phyloP scores from a whole-genome alignment of 139 green algal genomes.

The Chlamydomonas schloesseri region DNA sequence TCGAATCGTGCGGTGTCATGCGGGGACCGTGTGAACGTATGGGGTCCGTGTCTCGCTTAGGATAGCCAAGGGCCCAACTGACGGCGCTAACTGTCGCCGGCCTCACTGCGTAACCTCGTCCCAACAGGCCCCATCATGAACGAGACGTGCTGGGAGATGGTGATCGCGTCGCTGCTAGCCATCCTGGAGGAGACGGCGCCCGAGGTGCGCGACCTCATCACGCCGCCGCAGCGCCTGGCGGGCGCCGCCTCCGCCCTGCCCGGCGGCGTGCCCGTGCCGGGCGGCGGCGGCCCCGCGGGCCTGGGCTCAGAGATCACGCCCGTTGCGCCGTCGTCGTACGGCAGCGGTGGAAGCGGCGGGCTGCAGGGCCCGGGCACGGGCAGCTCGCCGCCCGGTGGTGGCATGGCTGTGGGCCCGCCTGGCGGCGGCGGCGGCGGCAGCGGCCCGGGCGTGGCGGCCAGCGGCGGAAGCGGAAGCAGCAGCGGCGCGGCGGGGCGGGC shows the following conservation, averaged over 20 bases:
- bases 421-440: slow-evolving; percentile 18
- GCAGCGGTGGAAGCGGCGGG: too few species aligned
- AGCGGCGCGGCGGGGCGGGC: slow-evolving; percentile 9
- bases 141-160: slow-evolving; percentile 58
- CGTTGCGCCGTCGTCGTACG: not conserved
- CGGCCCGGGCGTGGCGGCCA: not conserved
- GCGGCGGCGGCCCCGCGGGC: not conserved
- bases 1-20: not conserved
- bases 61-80: too few species aligned
- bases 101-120: too few species aligned
- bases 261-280: not conserved
- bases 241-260: not conserved
- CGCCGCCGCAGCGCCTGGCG: not conserved
- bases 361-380: too few species aligned
- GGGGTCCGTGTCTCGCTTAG: too few species aligned
- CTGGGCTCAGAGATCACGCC: not conserved
- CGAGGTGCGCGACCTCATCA: slow-evolving; percentile 52
- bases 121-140: slow-evolving; percentile 55
- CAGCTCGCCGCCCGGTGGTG: too few species aligned
- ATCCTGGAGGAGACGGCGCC: slow-evolving; percentile 71
- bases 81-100: too few species aligned
- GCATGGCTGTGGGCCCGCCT: not conserved
- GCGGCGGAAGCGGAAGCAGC: not conserved
- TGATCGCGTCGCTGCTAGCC: slow-evolving; percentile 63
- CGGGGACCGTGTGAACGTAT: not conserved